phyloP scores from a whole-genome alignment of 495 filamentous ascomycete species.

The Parathielavia appendiculata region DNA sequence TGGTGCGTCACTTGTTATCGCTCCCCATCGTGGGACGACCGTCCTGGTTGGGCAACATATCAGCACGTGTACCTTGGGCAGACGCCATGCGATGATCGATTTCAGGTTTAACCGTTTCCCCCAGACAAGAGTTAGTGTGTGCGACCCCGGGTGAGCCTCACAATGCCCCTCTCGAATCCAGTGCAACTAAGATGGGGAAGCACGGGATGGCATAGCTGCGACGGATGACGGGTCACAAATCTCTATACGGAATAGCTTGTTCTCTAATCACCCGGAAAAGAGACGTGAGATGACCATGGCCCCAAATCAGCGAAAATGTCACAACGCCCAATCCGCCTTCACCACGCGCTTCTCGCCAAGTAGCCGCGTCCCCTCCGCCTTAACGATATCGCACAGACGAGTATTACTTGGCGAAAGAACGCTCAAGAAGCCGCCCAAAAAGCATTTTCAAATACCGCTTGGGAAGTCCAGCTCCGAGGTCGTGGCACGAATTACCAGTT shows the following conservation, averaged over 20 bases:
- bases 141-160: conserved; percentile 8
- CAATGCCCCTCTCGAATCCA: not conserved
- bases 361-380: not conserved
- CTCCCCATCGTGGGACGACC: not conserved
- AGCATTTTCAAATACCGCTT: not conserved
- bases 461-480: not conserved
- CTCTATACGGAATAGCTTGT: not conserved
- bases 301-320: too few species aligned
- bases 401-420: not conserved
- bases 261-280: not conserved
- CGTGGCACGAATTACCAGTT: not conserved
- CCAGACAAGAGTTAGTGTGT: not conserved
- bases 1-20: conserved; percentile 4
- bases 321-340: too few species aligned
- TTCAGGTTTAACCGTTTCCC: conserved; percentile 2
- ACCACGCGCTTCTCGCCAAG: not conserved
- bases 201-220: not conserved
- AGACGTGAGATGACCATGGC: too few species aligned
- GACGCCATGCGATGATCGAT: conserved; percentile 9
- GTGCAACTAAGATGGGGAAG: not conserved
- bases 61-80: conserved; percentile 7
- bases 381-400: not conserved
- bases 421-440: not conserved
- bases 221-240: not conserved
- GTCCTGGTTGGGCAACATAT: conserved; percentile 7